Percentiles rank a stretch among this genome's conserved stretches.
Conservation (phyloP, 352 stramenopile genomes). For the Phytopythium litorale region DNA sequence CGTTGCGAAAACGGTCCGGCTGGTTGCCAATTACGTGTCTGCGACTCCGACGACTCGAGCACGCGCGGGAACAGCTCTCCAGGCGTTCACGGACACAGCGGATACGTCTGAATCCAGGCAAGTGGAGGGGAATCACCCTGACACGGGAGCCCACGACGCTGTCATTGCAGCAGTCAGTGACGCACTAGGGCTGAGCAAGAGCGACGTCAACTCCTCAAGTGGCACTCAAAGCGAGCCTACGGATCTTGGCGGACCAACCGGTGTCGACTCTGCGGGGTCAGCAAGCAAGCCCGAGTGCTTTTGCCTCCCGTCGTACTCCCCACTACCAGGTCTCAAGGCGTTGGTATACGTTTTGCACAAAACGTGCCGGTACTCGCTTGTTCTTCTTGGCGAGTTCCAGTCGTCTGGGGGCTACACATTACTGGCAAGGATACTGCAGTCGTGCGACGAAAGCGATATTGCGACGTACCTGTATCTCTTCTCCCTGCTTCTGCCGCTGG, state of each 20-base stretch:
- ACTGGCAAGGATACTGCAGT: conserved; percentile 36
- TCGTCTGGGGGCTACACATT: conserved; percentile 58
- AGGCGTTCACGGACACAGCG: conserved; percentile 6
- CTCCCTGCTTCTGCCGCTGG: conserved; percentile 52
- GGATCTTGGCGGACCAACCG: conserved; percentile 3
- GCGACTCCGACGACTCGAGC: conserved; percentile 26
- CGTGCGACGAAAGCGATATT: conserved; percentile 34
- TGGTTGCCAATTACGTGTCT: conserved; percentile 34
- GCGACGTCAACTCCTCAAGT: neutral
- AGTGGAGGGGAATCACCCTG: neutral
- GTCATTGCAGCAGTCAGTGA: conserved; percentile 57
- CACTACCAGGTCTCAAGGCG: conserved; percentile 41
- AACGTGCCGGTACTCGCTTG: conserved; percentile 52
- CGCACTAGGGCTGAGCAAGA: conserved; percentile 47
- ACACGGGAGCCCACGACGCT: conserved; percentile 13
- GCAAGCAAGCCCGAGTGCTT: conserved; percentile 14
- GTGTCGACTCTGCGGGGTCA: neutral
- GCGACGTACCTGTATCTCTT: conserved; percentile 48
- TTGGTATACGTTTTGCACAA: conserved; percentile 62
- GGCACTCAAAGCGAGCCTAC: neutral
- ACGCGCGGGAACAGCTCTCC: conserved; percentile 31
- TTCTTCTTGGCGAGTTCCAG: conserved; percentile 66
- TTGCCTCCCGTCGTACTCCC: conserved; percentile 44
- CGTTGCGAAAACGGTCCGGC: conserved; percentile 38
- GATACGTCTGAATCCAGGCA: neutral